phyloP scores from a whole-genome alignment of 345 rosid species.

The Lepidium africanum region DNA sequence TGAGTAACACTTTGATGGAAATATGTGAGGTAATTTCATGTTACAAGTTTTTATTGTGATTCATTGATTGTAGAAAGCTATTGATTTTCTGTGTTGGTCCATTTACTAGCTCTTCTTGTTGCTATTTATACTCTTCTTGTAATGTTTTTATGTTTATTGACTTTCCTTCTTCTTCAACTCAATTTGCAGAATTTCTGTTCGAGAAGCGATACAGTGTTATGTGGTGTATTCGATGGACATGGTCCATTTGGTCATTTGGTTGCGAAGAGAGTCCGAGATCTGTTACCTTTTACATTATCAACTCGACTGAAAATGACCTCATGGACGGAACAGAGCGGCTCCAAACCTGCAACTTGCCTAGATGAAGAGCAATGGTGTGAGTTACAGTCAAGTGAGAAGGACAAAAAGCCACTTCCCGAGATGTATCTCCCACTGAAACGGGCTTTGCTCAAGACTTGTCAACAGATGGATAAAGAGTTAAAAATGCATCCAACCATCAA shows the following conservation, averaged over 20 bases:
- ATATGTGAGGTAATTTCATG: background rate
- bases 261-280: conserved; percentile 76
- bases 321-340: background rate
- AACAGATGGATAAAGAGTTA: conserved; percentile 78
- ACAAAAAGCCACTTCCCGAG: conserved; percentile 42
- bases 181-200: conserved; percentile 57
- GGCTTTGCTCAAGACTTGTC: conserved; percentile 64
- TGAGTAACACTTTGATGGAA: background rate
- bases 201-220: conserved; percentile 66
- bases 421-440: conserved; percentile 52
- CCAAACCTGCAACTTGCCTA: conserved; percentile 28
- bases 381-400: conserved; percentile 33
- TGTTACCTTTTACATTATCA: conserved; percentile 58
- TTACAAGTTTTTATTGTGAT: background rate
- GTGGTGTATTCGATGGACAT: conserved; percentile 97
- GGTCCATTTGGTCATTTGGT: conserved; percentile 97
- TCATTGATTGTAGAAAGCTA: background rate
- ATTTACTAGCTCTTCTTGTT: background rate
- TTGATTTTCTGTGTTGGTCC: background rate
- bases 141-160: background rate
- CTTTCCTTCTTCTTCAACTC: background rate
- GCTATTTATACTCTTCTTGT: conserved; percentile 2
- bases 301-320: conserved; percentile 45
- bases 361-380: conserved; percentile 54
- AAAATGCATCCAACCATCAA: conserved; percentile 76